These are phyloP conservation scores for Nelumbo lutea DNA, from an alignment of 164 flowering plant species.

Conservation along the genomic window DNA sequence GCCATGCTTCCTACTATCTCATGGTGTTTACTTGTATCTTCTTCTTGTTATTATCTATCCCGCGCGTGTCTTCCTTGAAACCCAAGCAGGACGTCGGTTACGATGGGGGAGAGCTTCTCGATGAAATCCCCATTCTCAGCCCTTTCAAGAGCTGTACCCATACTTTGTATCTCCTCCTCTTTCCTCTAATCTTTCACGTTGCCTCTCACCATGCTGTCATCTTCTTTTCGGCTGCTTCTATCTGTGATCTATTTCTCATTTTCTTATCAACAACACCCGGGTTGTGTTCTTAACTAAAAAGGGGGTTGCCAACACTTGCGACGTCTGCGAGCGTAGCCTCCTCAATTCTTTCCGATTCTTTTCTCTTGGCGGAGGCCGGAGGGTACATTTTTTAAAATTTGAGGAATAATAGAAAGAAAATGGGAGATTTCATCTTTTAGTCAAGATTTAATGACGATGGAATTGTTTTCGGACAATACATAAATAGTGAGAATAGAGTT, in stretches of 20 bases:
- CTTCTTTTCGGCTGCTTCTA: constrained; percentile 49
- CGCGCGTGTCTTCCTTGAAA: constrained; percentile 72
- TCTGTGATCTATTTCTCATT: constrained; percentile 65
- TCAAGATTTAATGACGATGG: too few relatives aligned
- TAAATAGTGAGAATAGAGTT: too few relatives aligned
- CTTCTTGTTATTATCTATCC: constrained; percentile 79
- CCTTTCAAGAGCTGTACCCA: constrained; percentile 78
- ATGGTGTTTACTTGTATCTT: constrained; percentile 59
- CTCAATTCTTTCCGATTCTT: too few relatives aligned
- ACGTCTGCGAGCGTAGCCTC: too few relatives aligned
- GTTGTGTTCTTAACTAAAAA: too few relatives aligned
- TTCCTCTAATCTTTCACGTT: constrained; percentile 66
- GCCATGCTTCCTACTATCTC: constrained; percentile 63
- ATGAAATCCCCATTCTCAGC: constrained; percentile 61
- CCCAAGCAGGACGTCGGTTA: constrained; percentile 42
- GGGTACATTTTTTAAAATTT: too few relatives aligned
- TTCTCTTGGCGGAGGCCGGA: too few relatives aligned
- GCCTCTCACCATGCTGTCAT: constrained; percentile 57
- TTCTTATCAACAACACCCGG: constrained; percentile 33
- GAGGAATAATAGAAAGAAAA: too few relatives aligned
- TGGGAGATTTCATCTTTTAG: too few relatives aligned
- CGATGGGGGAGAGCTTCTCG: constrained; percentile 67
- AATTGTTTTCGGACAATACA: too few relatives aligned
- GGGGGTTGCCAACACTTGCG: too few relatives aligned
- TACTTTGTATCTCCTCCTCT: constrained; percentile 58